Evolutionary conservation across 129 eudicot genomes (phyloP).

Genomic region (Cynara cardunculus): DNA sequence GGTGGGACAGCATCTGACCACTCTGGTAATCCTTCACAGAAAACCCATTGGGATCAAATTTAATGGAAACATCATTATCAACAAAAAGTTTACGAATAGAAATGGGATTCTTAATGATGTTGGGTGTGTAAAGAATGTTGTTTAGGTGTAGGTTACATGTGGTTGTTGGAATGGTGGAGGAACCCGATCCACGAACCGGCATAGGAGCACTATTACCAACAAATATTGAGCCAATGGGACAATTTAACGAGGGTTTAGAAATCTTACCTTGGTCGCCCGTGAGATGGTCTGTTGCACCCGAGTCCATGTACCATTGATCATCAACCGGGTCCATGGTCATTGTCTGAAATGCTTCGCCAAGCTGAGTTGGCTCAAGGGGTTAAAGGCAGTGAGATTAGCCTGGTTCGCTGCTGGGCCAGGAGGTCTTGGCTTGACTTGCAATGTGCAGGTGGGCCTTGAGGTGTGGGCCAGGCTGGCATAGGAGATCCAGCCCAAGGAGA

Average conservation of each 20-base stretch:
- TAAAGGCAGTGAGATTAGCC: background rate
- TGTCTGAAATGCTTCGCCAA: background rate
- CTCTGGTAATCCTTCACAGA: background rate
- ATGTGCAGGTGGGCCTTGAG: background rate
- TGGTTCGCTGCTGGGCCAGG: too few species aligned
- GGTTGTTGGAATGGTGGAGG: background rate
- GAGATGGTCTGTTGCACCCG: background rate
- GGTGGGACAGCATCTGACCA: too few species aligned
- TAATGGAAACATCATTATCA: background rate
- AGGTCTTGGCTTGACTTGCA: background rate
- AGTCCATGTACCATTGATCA: background rate
- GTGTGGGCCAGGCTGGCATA: background rate
- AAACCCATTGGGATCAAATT: constrained; percentile 1
- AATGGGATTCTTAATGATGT: background rate
- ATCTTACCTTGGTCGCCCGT: background rate
- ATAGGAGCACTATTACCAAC: background rate
- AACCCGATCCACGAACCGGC: background rate
- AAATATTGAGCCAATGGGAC: background rate
- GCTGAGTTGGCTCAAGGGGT: background rate
- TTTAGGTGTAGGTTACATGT: background rate
- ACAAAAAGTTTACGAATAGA: background rate
- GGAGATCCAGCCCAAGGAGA: background rate
- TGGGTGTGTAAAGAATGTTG: background rate
- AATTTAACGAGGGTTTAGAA: too few species aligned
- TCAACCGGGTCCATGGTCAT: background rate